A percentile compares a stretch with the other conserved stretches of the same genome.
Evolutionary conservation across 495 filamentous ascomycete species (phyloP).

Genomic region (Beverwykella pulmonaria): DNA sequence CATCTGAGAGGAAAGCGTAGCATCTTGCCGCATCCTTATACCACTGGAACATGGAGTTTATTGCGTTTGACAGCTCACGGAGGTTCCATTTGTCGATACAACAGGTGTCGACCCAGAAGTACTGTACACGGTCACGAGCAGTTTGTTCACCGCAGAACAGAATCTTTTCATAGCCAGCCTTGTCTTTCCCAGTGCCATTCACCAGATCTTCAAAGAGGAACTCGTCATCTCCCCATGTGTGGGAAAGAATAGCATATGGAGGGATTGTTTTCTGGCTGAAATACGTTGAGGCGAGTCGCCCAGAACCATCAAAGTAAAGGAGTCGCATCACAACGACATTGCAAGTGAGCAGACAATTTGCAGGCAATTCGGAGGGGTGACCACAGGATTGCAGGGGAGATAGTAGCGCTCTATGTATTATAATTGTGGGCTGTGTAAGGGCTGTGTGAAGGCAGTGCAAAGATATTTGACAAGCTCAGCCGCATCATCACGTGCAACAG

Average conservation of each 20-base stretch:
- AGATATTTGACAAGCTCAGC: not conserved
- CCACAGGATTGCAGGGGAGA: not conserved
- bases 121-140: not conserved
- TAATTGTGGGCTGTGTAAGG: not conserved
- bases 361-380: not conserved
- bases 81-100: slow-evolving; percentile 6
- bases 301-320: slow-evolving; percentile 2
- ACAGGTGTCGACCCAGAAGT: slow-evolving; percentile 7
- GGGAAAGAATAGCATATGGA: slow-evolving; percentile 3
- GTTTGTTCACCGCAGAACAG: slow-evolving; percentile 2
- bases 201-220: slow-evolving; percentile 3
- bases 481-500: slow-evolving; percentile 11
- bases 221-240: not conserved
- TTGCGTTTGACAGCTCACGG: slow-evolving; percentile 1
- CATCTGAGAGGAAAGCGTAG: slow-evolving; percentile 7
- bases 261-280: not conserved
- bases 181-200: not conserved
- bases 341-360: not conserved
- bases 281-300: not conserved
- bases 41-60: slow-evolving; percentile 4
- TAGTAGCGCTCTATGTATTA: not conserved
- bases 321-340: not conserved
- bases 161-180: slow-evolving; percentile 3
- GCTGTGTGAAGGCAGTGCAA: slow-evolving; percentile 1
- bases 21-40: slow-evolving; percentile 10